Base-by-base conservation (phyloP, 441 rosid genomes). In the Biscutella laevigata region DNA sequence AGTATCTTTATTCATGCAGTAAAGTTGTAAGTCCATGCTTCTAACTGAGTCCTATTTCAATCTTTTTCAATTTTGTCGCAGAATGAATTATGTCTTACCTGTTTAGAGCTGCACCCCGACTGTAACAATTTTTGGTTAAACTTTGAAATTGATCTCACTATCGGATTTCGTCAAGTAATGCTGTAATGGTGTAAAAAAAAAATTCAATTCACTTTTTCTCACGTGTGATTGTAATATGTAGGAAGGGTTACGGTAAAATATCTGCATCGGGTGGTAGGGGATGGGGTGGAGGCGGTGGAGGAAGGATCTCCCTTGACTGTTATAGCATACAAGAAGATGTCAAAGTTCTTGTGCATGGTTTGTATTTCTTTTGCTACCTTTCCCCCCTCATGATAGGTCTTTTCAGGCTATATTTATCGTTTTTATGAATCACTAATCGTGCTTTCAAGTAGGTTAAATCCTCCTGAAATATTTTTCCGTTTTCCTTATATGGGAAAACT, bases 281-380 rank as follows among this genome's bases (percentile, higher is more conserved):
- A 59, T 77, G 81, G 82, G 99, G 92, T 42, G 99, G 99, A 54
- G 99, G 99, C 61, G 92, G 99, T 5, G 99, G 99, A 45, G 97
- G 99, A 68, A 86, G 99, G 77, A 71, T 88, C 55, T 84, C 95
- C 54, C 82, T 92, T 66, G 83, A 88, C 58, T 86, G 95, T 71
- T 92, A 88, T 82, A 86, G 99, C 88, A 82, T 84, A 67, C 96
- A 88, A 68, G 99, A 92, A 81, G 86, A 82, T 60, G 63, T 88
- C 41, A 80, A 72, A 67, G 84, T 92, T 60, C 72, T 87, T 48
- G 92, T 82, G 52, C 95, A 84, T 80, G 98, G 98, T 91, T 70
- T 55, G 95, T 77, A 42, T 60, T 44, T 62, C 37, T 45, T 53
- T 45, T 52, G 64, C 68, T 67, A 59, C 29, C 55, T 42, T 56